Conservation (phyloP, 305 asterid species). For the Fraxinus paxiana region DNA sequence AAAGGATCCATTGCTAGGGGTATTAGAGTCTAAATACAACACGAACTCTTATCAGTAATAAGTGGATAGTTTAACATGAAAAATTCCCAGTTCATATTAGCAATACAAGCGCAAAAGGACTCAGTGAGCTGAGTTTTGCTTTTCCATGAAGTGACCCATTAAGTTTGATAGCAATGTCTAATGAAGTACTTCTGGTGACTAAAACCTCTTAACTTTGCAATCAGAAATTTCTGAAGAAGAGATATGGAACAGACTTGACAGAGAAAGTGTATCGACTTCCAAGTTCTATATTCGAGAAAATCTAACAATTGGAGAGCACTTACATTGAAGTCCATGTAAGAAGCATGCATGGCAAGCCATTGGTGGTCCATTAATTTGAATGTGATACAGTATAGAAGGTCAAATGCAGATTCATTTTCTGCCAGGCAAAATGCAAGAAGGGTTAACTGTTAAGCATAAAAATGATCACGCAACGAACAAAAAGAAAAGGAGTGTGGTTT, state of each 20-base stretch:
- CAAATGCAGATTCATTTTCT: slow-evolving; percentile 96
- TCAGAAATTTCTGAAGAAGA: neutral
- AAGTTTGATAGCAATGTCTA: neutral
- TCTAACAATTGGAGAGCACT: slow-evolving; percentile 26
- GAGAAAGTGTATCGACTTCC: neutral
- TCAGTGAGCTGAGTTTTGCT: neutral
- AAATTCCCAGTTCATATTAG: neutral
- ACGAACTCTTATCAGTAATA: neutral
- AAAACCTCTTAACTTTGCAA: neutral
- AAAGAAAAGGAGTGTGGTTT: neutral
- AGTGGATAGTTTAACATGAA: neutral
- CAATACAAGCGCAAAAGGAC: neutral
- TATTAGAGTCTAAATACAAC: neutral
- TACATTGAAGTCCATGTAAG: slow-evolving; percentile 98
- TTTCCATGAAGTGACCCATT: neutral
- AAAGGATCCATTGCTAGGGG: neutral
- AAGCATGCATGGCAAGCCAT: slow-evolving; percentile 97
- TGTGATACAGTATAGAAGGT: slow-evolving; percentile 86
- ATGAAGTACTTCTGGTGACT: neutral
- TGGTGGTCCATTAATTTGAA: slow-evolving; percentile 97
- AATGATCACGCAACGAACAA: neutral
- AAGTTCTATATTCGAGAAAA: neutral
- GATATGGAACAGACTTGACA: neutral
- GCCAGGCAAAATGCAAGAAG: slow-evolving; percentile 26
- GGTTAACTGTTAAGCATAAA: slow-evolving; percentile 11